Percentiles rank a stretch among this genome's conserved stretches.
phyloP scores from a whole-genome alignment of 1,139 yeast genomes.

The Geotrichum australiense region DNA sequence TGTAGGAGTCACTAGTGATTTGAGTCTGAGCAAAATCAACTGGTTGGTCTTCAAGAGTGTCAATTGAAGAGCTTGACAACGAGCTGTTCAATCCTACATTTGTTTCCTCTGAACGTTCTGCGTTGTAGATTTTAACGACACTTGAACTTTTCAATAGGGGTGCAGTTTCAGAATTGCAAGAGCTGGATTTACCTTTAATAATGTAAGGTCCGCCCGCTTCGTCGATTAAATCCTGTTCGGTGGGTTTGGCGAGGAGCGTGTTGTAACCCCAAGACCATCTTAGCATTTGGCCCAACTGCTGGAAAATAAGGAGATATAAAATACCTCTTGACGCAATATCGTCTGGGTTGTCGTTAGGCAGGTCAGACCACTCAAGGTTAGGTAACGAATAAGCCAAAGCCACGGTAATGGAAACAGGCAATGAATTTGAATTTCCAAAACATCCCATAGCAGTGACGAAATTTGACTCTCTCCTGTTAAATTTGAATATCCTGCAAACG shows the following conservation, averaged over 20 bases:
- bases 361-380: constrained; percentile 65
- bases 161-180: neutral
- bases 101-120: neutral
- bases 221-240: constrained; percentile 18
- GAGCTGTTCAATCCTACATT: neutral
- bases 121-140: constrained; percentile 3
- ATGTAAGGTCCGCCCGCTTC: constrained; percentile 13
- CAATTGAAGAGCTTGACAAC: neutral
- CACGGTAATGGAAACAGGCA: constrained; percentile 61
- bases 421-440: constrained; percentile 67
- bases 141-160: constrained; percentile 8
- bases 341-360: constrained; percentile 57
- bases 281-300: constrained; percentile 75
- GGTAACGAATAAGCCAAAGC: constrained; percentile 69
- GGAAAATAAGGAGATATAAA: constrained; percentile 67
- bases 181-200: constrained; percentile 7
- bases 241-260: constrained; percentile 51
- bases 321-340: constrained; percentile 77
- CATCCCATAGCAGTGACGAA: constrained; percentile 87
- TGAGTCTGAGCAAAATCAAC: neutral
- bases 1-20: neutral
- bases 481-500: constrained; percentile 42
- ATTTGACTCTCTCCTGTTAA: constrained; percentile 61
- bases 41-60: neutral
- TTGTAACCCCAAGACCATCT: constrained; percentile 95